phyloP scores from a whole-genome alignment of 2,329 filamentous ascomycete genomes.

The Volutella citrinella region DNA sequence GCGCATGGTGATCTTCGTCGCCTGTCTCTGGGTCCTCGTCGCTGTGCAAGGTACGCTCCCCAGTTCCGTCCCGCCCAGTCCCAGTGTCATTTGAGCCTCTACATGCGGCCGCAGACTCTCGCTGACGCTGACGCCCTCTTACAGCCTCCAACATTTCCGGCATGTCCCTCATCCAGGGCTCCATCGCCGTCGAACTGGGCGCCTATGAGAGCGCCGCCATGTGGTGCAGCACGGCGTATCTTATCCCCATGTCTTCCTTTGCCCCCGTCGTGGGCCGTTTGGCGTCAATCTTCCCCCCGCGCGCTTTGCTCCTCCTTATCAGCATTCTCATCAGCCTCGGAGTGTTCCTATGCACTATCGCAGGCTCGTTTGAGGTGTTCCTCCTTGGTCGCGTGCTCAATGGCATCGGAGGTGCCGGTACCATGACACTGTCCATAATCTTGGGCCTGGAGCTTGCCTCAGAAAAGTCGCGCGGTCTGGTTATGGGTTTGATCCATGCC shows the following conservation, averaged over 20 bases:
- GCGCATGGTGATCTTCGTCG: slow-evolving; percentile 44
- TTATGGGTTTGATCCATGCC: slow-evolving; percentile 71
- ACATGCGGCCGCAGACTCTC: no score
- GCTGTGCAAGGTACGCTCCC: slow-evolving; percentile 23
- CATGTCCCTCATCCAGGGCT: slow-evolving; percentile 76
- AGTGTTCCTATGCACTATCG: slow-evolving; percentile 60
- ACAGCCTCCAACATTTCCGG: slow-evolving; percentile 70
- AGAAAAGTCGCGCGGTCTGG: slow-evolving; percentile 65
- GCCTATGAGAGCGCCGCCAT: slow-evolving; percentile 68
- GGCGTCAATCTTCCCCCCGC: slow-evolving; percentile 69
- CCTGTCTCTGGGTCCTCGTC: slow-evolving; percentile 25
- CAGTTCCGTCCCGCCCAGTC: not conserved
- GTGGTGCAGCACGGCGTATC: slow-evolving; percentile 80
- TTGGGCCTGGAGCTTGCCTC: slow-evolving; percentile 72
- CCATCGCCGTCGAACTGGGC: slow-evolving; percentile 71
- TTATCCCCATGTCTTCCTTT: slow-evolving; percentile 59
- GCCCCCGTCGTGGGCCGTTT: slow-evolving; percentile 71
- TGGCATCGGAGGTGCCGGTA: slow-evolving; percentile 67
- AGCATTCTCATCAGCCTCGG: slow-evolving; percentile 59
- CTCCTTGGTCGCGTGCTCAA: slow-evolving; percentile 65
- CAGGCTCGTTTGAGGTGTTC: slow-evolving; percentile 59
- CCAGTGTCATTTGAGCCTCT: no score
- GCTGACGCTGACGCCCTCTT: slow-evolving; percentile 6
- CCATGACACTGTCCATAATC: slow-evolving; percentile 72
- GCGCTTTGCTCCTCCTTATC: slow-evolving; percentile 61